Conservation (phyloP, 2,329 filamentous ascomycete species). For the Truncatella angustata region DNA sequence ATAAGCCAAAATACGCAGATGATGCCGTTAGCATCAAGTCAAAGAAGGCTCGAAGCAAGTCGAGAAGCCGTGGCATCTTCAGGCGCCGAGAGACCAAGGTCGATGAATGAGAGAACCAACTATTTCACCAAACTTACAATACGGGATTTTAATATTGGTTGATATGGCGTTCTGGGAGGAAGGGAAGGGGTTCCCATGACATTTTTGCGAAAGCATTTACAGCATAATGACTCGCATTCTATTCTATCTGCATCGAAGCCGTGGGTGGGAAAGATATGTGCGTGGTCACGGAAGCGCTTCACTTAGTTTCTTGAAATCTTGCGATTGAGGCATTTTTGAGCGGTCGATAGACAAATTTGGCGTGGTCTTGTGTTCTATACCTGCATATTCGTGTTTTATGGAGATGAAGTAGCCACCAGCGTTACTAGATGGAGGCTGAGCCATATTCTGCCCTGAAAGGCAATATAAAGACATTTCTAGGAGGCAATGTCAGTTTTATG, state of each 20-base stretch:
- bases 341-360: too few relatives aligned
- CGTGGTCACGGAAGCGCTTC: too few relatives aligned
- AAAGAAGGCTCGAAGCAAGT: conserved; percentile 74
- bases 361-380: too few relatives aligned
- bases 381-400: too few relatives aligned
- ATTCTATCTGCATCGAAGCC: neutral
- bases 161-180: neutral
- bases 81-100: conserved; percentile 46
- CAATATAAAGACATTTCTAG: too few relatives aligned
- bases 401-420: too few relatives aligned
- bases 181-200: neutral
- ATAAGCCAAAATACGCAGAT: conserved; percentile 90
- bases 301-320: too few relatives aligned
- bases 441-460: too few relatives aligned
- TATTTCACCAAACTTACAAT: neutral
- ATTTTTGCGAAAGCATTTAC: conserved; percentile 1
- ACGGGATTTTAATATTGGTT: neutral
- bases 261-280: neutral
- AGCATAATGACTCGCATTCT: neutral
- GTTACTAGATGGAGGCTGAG: too few relatives aligned
- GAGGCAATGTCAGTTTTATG: too few relatives aligned
- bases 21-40: conserved; percentile 48
- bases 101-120: neutral
- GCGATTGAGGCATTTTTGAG: too few relatives aligned
- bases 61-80: conserved; percentile 72